Base-by-base conservation (phyloP, 305 asterid species). In the Fraxinus sp. region DNA sequence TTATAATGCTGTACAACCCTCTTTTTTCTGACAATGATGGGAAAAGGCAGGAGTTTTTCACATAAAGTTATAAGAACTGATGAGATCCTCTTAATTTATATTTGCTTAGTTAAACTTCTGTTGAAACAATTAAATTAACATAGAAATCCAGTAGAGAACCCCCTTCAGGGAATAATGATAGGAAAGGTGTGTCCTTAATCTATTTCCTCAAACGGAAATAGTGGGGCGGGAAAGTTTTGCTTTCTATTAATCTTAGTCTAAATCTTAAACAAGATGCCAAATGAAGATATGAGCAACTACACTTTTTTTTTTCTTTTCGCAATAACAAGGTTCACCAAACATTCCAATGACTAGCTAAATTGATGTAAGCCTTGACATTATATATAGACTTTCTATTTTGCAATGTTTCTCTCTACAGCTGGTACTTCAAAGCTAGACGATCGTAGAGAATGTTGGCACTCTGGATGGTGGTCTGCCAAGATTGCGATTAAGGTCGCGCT, bases 391-490 rank as follows among this genome's bases (percentile, higher is more conserved):
- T 89, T 89, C 85, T 89, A 89, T 83, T 83, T 89, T 28, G 78
- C 79, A 72, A 88, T 89, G 91, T 89, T 89, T 84, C 87, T 89
- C 20, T 88, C 91, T 28, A 89, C 92, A n/a, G 91, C 89, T 78
- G 92, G 92, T 33, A 82, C 92, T 44, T 86, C 88, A 11, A 89
- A 89, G 84, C 80, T 88, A 64, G 79, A 85, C 37, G 86, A 85
- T 57, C 82, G 82, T n/a, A 86, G 91, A 86, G 92, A 88, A 82
- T 57, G 52, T 6, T 86, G 89, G 91, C 92, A 89, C 77, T 89
- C 92, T 46, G 88, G 91, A 28, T 88, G 92, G 91, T 89, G 92
- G 92, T 82, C 88, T 78, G 79, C 85, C 46, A 89, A 89, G 89
- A 78, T 89, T 26, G 32, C 83, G 59, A 78, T 88, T 86, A 86